Conservation (phyloP, 2,329 filamentous ascomycete species). For the Aspergillus sp. region DNA sequence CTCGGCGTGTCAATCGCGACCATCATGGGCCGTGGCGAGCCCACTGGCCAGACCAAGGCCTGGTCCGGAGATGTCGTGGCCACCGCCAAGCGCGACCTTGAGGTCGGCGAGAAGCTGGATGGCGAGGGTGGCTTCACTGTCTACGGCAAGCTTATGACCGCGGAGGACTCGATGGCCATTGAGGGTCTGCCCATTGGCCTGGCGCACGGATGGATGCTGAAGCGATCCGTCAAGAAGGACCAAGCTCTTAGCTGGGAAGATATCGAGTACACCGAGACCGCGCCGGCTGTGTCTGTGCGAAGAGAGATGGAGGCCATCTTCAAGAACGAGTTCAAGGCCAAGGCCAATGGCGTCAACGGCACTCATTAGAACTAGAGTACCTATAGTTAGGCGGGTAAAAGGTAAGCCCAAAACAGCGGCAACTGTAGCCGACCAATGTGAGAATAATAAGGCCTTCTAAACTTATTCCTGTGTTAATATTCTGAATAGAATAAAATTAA, state of each 20-base stretch:
- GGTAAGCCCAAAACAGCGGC: too few relatives aligned
- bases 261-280: background rate
- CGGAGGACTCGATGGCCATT: background rate
- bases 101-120: background rate
- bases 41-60: background rate
- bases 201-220: background rate
- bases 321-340: background rate
- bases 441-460: too few relatives aligned
- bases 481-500: too few relatives aligned
- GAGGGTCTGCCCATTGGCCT: background rate
- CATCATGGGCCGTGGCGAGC: background rate
- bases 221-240: background rate
- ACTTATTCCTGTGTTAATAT: too few relatives aligned
- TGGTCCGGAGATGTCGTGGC: background rate
- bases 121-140: background rate
- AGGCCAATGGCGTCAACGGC: too few relatives aligned
- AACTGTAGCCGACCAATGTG: too few relatives aligned
- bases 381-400: too few relatives aligned
- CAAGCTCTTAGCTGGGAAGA: background rate
- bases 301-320: background rate
- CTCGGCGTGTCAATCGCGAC: background rate
- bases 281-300: background rate
- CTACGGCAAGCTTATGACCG: background rate
- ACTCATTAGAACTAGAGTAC: too few relatives aligned
- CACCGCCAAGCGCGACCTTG: background rate